phyloP scores from a whole-genome alignment of 495 filamentous ascomycete species.

The Physcia stellaris region DNA sequence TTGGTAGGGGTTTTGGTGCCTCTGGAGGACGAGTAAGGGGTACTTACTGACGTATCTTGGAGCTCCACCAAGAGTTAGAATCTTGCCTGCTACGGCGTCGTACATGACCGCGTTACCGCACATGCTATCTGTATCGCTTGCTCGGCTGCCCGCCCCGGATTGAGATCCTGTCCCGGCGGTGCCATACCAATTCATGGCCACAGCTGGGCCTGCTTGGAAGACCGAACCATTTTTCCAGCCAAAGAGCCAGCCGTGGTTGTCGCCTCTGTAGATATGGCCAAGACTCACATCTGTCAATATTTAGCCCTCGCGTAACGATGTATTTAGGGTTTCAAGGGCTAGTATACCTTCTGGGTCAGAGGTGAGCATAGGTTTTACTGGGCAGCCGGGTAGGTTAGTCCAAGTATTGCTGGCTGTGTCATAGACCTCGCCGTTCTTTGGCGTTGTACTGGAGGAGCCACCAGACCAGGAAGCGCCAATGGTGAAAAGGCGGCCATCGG shows the following conservation, averaged over 20 bases:
- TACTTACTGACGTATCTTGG: constrained; percentile 25
- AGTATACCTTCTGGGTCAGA: constrained; percentile 26
- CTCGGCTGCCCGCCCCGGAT: constrained; percentile 22
- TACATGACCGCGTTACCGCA: constrained; percentile 40
- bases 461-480: constrained; percentile 46
- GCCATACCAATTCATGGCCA: constrained; percentile 43
- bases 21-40: not conserved
- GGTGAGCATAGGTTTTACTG: constrained; percentile 35
- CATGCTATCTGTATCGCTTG: constrained; percentile 36
- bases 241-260: constrained; percentile 49
- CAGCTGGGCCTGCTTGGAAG: constrained; percentile 44
- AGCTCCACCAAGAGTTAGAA: constrained; percentile 38
- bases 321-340: constrained; percentile 17
- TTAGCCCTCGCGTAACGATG: not conserved
- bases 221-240: constrained; percentile 39
- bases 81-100: constrained; percentile 39
- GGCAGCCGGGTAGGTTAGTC: constrained; percentile 22
- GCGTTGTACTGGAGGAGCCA: constrained; percentile 18
- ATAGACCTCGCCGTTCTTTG: constrained; percentile 43
- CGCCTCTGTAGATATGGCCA: constrained; percentile 24
- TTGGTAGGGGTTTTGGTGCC: no score
- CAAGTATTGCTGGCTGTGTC: constrained; percentile 24
- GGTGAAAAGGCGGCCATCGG: constrained; percentile 41
- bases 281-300: not conserved
- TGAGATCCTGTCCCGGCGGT: constrained; percentile 26